Base-by-base conservation (phyloP, 345 rosid species). In the Streptanthus diversifolius region DNA sequence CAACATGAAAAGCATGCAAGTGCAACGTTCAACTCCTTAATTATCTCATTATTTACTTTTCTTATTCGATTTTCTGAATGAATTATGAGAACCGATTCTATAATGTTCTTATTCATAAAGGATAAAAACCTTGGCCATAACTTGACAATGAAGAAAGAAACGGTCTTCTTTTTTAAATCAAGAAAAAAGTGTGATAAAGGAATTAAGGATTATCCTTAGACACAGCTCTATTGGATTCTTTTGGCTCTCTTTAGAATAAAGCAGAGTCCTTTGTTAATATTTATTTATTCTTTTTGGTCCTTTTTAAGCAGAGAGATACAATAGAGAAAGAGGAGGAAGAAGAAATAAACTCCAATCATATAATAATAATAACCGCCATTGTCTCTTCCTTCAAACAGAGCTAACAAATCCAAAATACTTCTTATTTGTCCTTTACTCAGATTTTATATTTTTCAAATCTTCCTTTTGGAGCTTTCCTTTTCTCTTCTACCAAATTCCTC, bases 221-320 rank as follows among this genome's bases (percentile, higher is more conserved):
- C 72, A 66, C 60, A 65, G 13, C 71, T 5, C 59, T 47, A 70
- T 18, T 74, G 56, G 55, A 21, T 61, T 61, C 74, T 63, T 76
- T 75, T 70, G 56, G 66, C 76, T 30, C 37, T 70, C 80, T 76
- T 70, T 70, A 56, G 71, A 76, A 70, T 76, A 76, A 76, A 76
- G 76, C 66, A 54, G 65, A 76, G 59, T 63, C 60, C 55, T 76
- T 76, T 63, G 70, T 63, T 66, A 69, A 76, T 70, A 64, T 69
- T 55, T 76, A 36, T 70, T 76, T 76, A 63, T 68, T 68, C 51
- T 15, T 43, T 68, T 65, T 35, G 15, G 21, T 27, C 19, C 32
- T 24, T 27, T 55, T 33, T 30, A 15, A 0, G 7, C 47, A 9
- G 53, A 69, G 51, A 62, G 70, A 53, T 40, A 68, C 32, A 29